Percentiles rank a stretch among this genome's conserved stretches.
Conservation (phyloP, 2,329 filamentous ascomycete species). For the Cladosporium sphaerospermum region DNA sequence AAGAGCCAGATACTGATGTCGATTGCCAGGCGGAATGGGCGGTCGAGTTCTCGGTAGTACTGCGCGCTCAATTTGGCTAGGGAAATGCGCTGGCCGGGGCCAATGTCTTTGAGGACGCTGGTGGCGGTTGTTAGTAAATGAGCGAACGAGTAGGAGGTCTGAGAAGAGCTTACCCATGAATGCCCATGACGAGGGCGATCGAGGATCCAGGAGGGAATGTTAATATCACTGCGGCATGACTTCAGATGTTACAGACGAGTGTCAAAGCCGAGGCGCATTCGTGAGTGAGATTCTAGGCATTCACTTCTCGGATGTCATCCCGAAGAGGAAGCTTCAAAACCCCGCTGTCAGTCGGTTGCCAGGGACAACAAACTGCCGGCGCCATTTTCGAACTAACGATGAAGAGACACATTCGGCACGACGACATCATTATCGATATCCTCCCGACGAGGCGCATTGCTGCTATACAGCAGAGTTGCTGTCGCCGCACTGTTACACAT, state of each 20-base stretch:
- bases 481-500: background rate
- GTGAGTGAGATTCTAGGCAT: background rate
- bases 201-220: background rate
- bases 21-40: conserved; percentile 79
- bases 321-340: background rate
- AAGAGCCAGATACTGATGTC: conserved; percentile 98
- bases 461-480: background rate
- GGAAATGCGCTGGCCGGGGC: conserved; percentile 69
- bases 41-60: conserved; percentile 61
- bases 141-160: background rate
- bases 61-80: conserved; percentile 76
- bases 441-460: background rate
- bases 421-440: background rate
- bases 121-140: conserved; percentile 16
- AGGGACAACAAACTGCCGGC: background rate
- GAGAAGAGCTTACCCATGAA: conserved; percentile 21
- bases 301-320: too few species aligned
- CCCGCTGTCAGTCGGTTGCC: background rate
- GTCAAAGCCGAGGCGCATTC: too few species aligned
- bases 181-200: conserved; percentile 19
- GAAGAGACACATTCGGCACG: background rate
- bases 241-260: background rate
- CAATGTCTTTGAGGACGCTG: conserved; percentile 82
- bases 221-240: background rate
- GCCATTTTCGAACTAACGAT: background rate